These are phyloP conservation scores for Neonectria ditissima DNA, from an alignment of 2,329 filamentous ascomycete genomes.

Conservation along the genomic window DNA sequence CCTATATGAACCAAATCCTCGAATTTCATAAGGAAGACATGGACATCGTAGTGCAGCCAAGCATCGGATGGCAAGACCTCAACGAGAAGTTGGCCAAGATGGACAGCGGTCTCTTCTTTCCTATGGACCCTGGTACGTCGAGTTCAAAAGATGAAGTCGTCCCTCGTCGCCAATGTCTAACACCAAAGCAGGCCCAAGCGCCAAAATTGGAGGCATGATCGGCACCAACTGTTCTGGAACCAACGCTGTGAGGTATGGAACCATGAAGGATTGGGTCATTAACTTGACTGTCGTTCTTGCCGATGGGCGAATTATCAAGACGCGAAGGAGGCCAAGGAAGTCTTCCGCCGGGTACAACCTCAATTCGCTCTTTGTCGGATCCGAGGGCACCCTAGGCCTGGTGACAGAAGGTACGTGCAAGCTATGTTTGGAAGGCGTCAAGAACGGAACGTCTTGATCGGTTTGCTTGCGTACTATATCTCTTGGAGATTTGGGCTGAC, in stretches of 20 bases:
- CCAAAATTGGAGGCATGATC: slow-evolving; percentile 86
- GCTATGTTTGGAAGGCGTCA: neutral
- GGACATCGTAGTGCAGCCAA: slow-evolving; percentile 92
- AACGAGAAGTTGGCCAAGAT: slow-evolving; percentile 78
- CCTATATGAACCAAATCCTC: slow-evolving; percentile 85
- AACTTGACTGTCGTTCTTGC: slow-evolving; percentile 85
- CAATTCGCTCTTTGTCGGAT: slow-evolving; percentile 82
- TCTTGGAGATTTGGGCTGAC: neutral
- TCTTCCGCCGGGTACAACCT: slow-evolving; percentile 87
- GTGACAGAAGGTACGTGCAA: slow-evolving; percentile 74
- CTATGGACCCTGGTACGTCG: slow-evolving; percentile 81
- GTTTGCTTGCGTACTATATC: neutral
- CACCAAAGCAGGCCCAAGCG: slow-evolving; percentile 62
- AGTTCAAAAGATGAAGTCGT: neutral
- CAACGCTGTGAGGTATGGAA: slow-evolving; percentile 84
- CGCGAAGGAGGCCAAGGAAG: slow-evolving; percentile 80
- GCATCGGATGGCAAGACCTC: slow-evolving; percentile 90
- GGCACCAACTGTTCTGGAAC: slow-evolving; percentile 83
- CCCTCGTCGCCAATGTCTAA: slow-evolving; percentile 2
- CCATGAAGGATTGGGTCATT: slow-evolving; percentile 90
- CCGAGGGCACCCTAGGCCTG: slow-evolving; percentile 83
- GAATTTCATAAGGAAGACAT: slow-evolving; percentile 87
- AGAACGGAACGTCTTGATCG: neutral
- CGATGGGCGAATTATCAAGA: slow-evolving; percentile 84
- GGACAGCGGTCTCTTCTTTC: slow-evolving; percentile 85